phyloP scores from a whole-genome alignment of 2,329 filamentous ascomycete genomes.

The Aspergillus transmontanensis region DNA sequence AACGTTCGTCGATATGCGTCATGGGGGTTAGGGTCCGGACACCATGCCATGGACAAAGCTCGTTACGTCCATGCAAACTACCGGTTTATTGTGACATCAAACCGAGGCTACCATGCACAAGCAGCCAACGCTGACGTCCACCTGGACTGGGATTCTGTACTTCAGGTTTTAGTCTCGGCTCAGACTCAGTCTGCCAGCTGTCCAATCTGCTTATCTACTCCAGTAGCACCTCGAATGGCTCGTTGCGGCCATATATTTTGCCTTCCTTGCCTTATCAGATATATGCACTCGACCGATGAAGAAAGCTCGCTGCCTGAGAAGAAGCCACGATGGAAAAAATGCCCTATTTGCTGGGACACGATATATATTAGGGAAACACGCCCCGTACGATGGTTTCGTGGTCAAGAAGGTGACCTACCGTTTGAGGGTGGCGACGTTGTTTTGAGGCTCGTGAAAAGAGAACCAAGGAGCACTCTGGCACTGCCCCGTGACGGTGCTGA shows the following conservation, averaged over 20 bases:
- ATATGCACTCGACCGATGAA: constrained; percentile 87
- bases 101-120: constrained; percentile 76
- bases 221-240: constrained; percentile 93
- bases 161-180: constrained; percentile 88
- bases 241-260: constrained; percentile 98
- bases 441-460: constrained; percentile 79
- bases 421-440: constrained; percentile 87
- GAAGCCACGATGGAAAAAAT: constrained; percentile 85
- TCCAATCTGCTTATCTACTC: constrained; percentile 91
- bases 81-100: constrained; percentile 88
- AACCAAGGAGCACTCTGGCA: constrained; percentile 79
- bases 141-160: constrained; percentile 84
- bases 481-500: constrained; percentile 82
- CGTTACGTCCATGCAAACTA: constrained; percentile 96
- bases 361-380: constrained; percentile 90
- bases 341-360: constrained; percentile 90
- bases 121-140: constrained; percentile 84
- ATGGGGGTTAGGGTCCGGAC: constrained; percentile 84
- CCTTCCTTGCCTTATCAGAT: constrained; percentile 86
- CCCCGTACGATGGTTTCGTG: constrained; percentile 87
- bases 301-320: constrained; percentile 66
- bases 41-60: constrained; percentile 89
- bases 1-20: constrained; percentile 71
- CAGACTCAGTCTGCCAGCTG: constrained; percentile 87
- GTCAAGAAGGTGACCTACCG: constrained; percentile 80